Evolutionary conservation across 371 early-diverging fungal species (phyloP), one percentile per base, ranked within the genome.

Genomic region (Quaeritorhiza haematococci): DNA sequence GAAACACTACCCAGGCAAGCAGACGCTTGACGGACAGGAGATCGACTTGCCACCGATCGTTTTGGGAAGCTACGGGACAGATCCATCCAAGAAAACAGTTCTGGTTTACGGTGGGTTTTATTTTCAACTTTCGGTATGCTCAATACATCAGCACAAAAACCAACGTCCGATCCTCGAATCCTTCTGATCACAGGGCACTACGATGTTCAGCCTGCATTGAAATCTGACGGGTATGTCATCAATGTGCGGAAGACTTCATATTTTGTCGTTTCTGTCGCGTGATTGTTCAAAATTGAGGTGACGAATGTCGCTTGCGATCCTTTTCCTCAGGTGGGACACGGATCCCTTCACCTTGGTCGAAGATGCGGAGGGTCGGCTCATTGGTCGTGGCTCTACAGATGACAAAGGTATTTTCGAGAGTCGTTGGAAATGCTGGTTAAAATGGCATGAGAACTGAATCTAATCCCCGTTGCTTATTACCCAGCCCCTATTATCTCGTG

Each of bases 121-220:
- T 60, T 92, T 93, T 54, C 93, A 94, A 73, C 93, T 35, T 91
- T 91, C 42, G 75, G 87, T 61, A 65, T 79, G 55, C 85, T 84
- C 63, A 91, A 90, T 93, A 91, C 33, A 4, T 7, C 10, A 8
- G 29, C 15, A 21, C 30, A 7, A 28, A 17, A 26, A 13, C 32
- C 6, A 46, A 19, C 30, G 59, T 33, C 17, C 42, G 46, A n/a
- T 33, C 33, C 33, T 26, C 29, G 1, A 8, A 4, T 27, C 1
- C 17, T 49, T 35, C 1, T 24, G 27, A 7, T 62, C 4, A 32
- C 34, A 65, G 56, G 50, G 21, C 93, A 93, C 66, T 93, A 93
- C 73, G 93, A 93, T 61, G 95, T 95, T 53, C 96, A 94, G 78
- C 96, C 96, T 34, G 98, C 98, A 33, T 80, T 93, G 62, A 73